Base-by-base conservation (phyloP, 345 rosid genomes). In the Hibiscus mutabilis region DNA sequence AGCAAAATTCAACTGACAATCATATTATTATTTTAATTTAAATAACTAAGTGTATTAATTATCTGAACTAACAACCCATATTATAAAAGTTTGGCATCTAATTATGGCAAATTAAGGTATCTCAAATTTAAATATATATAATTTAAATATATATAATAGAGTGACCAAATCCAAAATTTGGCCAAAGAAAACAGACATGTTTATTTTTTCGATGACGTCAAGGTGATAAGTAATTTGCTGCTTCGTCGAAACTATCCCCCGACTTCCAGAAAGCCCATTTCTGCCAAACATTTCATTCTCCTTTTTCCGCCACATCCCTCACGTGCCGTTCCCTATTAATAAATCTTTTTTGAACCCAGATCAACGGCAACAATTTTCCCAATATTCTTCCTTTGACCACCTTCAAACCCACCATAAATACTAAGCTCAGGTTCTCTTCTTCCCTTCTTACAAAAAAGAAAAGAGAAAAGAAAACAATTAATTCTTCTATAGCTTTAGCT, bases 321-420 rank as follows among this genome's bases (percentile, higher is more conserved):
- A 77, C 70, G 81, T 79, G 75, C 46, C 71, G 79, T 60, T 27
- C 29, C 4, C 0, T 44, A 24, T 47, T 49, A 11, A 66, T n/a
- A 11, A 24, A 15, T 66, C 35, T 46, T 22, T 44, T 0, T 25
- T 6, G 5, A 2, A 29, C 57, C 7, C 0, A 2, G 22, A 79
- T 76, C 69, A 75, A 82, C 44, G 90, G 84, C 70, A 60, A 18
- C 0, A 68, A 75, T 80, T 68, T 74, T 35, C 58, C 69, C 44
- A 33, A 15, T 49, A 33, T 82, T 82, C 78, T 63, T 69, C 7
- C 57, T 66, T 81, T 84, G 90, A 79, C 87, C 60, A 72, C 33
- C 76, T 66, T 79, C 66, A 78, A n/a, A 73, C 70, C 75, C 77
- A 12, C 80, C 78, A 74, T 79, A 85, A 79, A 77, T 79, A 81